These are phyloP conservation scores for Danielia reshetovae DNA, from an alignment of 805 yeast genomes.

Conservation along the genomic window DNA sequence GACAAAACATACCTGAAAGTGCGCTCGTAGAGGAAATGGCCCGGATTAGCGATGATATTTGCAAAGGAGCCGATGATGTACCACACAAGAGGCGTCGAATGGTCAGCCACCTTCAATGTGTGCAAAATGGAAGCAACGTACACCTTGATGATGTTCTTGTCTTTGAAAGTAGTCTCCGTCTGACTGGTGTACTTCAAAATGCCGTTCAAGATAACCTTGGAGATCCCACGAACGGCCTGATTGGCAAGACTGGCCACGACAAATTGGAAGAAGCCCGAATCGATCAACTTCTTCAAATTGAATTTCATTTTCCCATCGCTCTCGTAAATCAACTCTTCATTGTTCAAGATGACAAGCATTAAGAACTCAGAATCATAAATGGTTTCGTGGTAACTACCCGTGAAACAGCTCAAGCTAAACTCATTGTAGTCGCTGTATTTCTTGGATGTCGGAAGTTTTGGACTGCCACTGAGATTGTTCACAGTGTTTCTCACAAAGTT, in stretches of 20 bases:
- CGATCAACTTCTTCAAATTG: conserved; percentile 55
- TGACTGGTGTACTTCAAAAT: conserved; percentile 40
- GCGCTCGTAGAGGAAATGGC: conserved; percentile 70
- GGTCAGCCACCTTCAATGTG: conserved; percentile 24
- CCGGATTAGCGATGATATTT: conserved; percentile 61
- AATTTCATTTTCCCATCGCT: conserved; percentile 27
- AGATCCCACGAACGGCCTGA: conserved; percentile 27
- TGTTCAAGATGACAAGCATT: conserved; percentile 56
- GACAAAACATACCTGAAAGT: conserved; percentile 62
- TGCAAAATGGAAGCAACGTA: conserved; percentile 46
- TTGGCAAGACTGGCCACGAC: conserved; percentile 46
- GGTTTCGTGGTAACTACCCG: conserved; percentile 19
- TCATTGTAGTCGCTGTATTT: conserved; percentile 4
- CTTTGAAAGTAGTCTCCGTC: conserved; percentile 42
- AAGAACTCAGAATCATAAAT: conserved; percentile 72
- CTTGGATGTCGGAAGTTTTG: conserved; percentile 1
- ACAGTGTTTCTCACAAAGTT: conserved; percentile 48
- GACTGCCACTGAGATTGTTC: conserved; percentile 13
- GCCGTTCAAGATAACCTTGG: conserved; percentile 42
- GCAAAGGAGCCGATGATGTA: conserved; percentile 51
- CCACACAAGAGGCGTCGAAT: conserved; percentile 34
- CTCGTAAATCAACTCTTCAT: conserved; percentile 53
- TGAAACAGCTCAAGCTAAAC: conserved; percentile 3
- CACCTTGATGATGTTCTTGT: conserved; percentile 50
- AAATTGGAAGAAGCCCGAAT: conserved; percentile 51